These are phyloP conservation scores for Zymoseptoria pseudotritici DNA, from an alignment of 2,329 filamentous ascomycete genomes.

Conservation along the genomic window DNA sequence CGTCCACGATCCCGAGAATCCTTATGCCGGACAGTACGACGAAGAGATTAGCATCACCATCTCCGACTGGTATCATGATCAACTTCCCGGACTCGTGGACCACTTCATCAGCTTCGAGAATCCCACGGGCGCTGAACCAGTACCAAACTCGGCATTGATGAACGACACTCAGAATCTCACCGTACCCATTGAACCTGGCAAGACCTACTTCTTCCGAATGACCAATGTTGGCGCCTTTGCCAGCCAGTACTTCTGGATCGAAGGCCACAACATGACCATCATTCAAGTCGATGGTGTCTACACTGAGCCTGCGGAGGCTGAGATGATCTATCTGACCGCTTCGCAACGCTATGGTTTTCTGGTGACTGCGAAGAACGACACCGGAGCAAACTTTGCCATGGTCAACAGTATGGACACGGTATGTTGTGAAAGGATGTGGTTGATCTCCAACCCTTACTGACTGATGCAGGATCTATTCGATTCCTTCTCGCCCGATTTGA, in stretches of 20 bases:
- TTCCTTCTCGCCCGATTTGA: conserved; percentile 56
- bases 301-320: conserved; percentile 52
- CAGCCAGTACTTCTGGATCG: conserved; percentile 63
- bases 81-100: conserved; percentile 44
- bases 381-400: conserved; percentile 53
- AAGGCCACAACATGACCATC: conserved; percentile 57
- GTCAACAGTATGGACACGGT: conserved; percentile 41
- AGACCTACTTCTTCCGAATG: conserved; percentile 58
- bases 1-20: conserved; percentile 53
- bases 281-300: conserved; percentile 65
- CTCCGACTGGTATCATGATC: conserved; percentile 67
- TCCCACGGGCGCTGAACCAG: conserved; percentile 55
- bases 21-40: conserved; percentile 46
- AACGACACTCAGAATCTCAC: conserved; percentile 51
- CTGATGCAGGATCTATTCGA: conserved; percentile 49
- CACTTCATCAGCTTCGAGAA: conserved; percentile 49
- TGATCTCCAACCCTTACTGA: conserved; percentile 9
- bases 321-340: conserved; percentile 58
- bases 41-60: conserved; percentile 59
- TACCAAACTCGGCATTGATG: conserved; percentile 58
- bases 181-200: conserved; percentile 42
- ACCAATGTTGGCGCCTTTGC: conserved; percentile 65
- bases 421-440: conserved; percentile 17
- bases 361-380: conserved; percentile 52
- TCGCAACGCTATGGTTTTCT: conserved; percentile 66